Evolutionary conservation across 768 basidiomycete genomes (phyloP).

Genomic region (Galerina sulciceps): DNA sequence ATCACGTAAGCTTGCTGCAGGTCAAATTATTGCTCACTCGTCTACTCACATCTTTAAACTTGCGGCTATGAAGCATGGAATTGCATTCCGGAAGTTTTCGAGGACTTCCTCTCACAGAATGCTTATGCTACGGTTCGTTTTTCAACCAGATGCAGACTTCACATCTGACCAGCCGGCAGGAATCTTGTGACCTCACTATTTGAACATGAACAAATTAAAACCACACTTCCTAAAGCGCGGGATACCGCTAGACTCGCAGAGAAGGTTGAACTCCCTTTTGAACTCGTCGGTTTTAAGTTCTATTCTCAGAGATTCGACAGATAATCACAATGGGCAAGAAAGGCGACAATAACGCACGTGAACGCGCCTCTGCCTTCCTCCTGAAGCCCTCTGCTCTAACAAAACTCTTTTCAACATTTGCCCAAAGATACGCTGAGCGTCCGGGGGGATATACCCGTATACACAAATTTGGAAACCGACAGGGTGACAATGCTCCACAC

Average conservation of each 20-base stretch:
- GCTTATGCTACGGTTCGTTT: constrained; percentile 84
- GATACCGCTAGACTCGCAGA: constrained; percentile 92
- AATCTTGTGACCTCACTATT: constrained; percentile 94
- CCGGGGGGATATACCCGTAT: constrained; percentile 96
- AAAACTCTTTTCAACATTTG: constrained; percentile 84
- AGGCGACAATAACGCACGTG: constrained; percentile 69
- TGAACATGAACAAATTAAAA: constrained; percentile 94
- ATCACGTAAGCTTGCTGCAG: background rate
- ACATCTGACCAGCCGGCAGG: constrained; percentile 40
- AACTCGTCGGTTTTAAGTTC: background rate
- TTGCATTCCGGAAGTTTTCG: constrained; percentile 90
- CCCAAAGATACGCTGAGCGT: constrained; percentile 77
- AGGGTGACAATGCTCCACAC: constrained; percentile 91
- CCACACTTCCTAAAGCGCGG: constrained; percentile 93
- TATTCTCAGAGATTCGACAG: constrained; percentile 38
- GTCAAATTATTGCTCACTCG: background rate
- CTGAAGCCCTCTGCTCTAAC: constrained; percentile 71
- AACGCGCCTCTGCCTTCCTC: constrained; percentile 79
- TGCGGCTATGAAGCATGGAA: constrained; percentile 85
- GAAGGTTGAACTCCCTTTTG: constrained; percentile 58
- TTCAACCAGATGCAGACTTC: background rate
- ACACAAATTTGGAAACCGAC: constrained; percentile 86
- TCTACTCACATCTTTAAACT: too few relatives aligned
- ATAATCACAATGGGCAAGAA: constrained; percentile 93
- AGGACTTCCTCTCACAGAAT: constrained; percentile 91